Conservation (phyloP, 2,329 filamentous ascomycete genomes). For the Pezicula neosporulosa region DNA sequence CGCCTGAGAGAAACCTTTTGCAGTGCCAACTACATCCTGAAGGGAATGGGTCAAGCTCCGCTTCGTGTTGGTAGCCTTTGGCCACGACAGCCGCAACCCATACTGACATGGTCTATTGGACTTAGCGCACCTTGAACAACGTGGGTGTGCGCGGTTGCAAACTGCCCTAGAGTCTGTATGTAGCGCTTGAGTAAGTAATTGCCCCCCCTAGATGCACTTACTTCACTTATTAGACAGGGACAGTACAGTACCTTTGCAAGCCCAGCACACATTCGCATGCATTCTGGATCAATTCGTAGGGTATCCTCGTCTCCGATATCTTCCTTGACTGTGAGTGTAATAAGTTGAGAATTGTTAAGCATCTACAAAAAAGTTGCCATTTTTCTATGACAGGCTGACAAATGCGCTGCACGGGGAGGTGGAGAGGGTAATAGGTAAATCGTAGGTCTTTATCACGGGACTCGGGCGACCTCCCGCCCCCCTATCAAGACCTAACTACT, state of each 20-base stretch:
- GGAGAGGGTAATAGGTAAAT: conserved; percentile 1
- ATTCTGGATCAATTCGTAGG: too few species aligned
- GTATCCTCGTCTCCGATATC: too few species aligned
- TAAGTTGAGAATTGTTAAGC: conserved; percentile 8
- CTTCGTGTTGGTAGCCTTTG: conserved; percentile 17
- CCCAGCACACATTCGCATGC: conserved; percentile 17
- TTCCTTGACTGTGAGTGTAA: not conserved
- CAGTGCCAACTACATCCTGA: conserved; percentile 13
- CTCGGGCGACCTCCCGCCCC: too few species aligned
- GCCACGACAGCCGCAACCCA: conserved; percentile 20
- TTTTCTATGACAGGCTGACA: conserved; percentile 10
- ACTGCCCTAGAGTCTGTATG: conserved; percentile 16
- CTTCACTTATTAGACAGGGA: conserved; percentile 11
- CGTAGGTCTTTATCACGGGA: too few species aligned
- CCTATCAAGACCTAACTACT: too few species aligned
- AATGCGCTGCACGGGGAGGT: conserved; percentile 3
- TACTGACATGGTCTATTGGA: conserved; percentile 17
- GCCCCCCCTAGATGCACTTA: not conserved
- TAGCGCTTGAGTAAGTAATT: conserved; percentile 11
- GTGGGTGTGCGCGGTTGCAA: conserved; percentile 13
- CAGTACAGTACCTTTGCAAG: conserved; percentile 19
- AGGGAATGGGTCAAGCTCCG: conserved; percentile 16
- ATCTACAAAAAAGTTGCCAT: conserved; percentile 10
- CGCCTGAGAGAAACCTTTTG: conserved; percentile 14
- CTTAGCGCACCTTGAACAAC: conserved; percentile 16